phyloP scores from a whole-genome alignment of 768 basidiomycete genomes.

The Phanerochaete sordida region DNA sequence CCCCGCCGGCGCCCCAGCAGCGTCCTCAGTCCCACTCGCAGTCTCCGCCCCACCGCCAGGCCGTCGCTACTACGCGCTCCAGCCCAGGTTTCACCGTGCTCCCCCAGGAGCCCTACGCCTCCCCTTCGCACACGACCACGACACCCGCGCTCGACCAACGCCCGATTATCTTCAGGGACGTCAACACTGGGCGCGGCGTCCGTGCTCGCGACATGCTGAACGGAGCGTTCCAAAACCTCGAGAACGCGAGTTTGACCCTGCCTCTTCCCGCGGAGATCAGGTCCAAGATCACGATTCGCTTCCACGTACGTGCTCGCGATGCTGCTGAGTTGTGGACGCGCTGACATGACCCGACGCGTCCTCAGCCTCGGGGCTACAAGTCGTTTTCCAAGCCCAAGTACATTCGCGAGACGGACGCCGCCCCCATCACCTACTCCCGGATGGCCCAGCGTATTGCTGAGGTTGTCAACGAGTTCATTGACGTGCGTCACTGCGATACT shows the following conservation, averaged over 20 bases:
- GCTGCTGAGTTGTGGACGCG: not conserved
- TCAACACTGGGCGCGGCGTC: not conserved
- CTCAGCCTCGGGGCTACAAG: not conserved
- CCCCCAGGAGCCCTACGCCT: not conserved
- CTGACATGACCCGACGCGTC: not conserved
- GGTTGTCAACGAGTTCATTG: not conserved
- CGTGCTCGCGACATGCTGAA: not conserved
- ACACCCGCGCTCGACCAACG: not conserved
- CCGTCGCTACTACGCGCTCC: no score
- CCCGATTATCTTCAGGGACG: not conserved
- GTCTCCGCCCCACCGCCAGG: no score
- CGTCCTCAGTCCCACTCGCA: no score
- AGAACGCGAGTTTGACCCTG: not conserved
- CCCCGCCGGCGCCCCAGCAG: no score
- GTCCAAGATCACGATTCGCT: not conserved
- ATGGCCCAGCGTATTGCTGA: not conserved
- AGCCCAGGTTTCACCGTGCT: not conserved
- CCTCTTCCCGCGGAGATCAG: not conserved
- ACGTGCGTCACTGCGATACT: not conserved
- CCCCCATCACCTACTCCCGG: not conserved
- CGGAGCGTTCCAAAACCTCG: not conserved
- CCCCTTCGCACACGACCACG: conserved; percentile 1
- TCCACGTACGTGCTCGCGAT: not conserved
- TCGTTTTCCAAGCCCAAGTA: conserved; percentile 5
- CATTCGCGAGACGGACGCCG: not conserved